Conservation (phyloP, 306 rosid species). For the Carpinus fangiana region DNA sequence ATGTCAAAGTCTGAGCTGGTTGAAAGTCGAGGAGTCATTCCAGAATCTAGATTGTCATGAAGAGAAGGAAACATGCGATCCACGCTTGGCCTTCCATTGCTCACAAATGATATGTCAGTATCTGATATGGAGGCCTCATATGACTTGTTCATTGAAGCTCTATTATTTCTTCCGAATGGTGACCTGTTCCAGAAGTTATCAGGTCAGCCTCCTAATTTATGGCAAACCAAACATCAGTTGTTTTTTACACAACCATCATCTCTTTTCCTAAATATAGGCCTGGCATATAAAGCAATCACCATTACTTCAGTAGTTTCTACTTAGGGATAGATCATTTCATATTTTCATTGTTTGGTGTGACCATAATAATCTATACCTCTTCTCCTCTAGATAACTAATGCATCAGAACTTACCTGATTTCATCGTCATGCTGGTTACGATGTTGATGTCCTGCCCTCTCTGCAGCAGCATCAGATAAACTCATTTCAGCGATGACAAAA, state of each 20-base stretch:
- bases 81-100: constrained; percentile 56
- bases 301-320: neutral
- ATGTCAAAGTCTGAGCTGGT: constrained; percentile 47
- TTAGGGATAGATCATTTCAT: neutral
- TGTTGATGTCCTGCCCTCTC: constrained; percentile 30
- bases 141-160: constrained; percentile 34
- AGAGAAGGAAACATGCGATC: constrained; percentile 47
- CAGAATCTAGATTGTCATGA: constrained; percentile 40
- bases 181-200: constrained; percentile 53
- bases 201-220: constrained; percentile 15
- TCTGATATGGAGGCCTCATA: constrained; percentile 44
- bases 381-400: neutral
- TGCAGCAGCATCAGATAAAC: constrained; percentile 24
- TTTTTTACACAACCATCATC: neutral
- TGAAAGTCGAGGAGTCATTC: constrained; percentile 40
- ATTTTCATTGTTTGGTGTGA: neutral
- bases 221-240: neutral
- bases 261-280: neutral
- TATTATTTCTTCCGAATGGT: constrained; percentile 55
- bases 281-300: neutral
- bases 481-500: constrained; percentile 14
- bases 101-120: constrained; percentile 75
- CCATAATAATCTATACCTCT: neutral
- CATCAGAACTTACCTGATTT: constrained; percentile 53
- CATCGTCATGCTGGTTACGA: constrained; percentile 27